Evolutionary conservation across 2,329 filamentous ascomycete genomes (phyloP), one percentile per base, ranked within the genome.

Genomic region (Xylogone sp.): DNA sequence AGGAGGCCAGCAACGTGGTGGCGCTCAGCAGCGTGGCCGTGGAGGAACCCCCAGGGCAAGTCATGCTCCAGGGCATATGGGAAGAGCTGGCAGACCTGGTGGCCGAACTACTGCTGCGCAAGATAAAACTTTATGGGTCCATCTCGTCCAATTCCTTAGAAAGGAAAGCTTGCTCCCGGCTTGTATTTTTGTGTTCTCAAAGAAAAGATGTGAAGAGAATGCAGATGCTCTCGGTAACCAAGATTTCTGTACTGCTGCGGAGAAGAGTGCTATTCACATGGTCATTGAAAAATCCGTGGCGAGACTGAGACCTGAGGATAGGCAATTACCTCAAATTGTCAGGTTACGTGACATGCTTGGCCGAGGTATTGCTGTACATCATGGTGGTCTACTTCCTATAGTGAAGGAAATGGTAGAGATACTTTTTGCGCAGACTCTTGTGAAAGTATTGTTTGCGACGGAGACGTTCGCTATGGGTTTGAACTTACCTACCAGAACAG

Each of bases 391-490:
- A 56, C 71, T 99, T 20, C 94, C 94, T 0, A 99, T 99, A 56
- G 91, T 97, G 60, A 99, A 99, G 69, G 94, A 99, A 68, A 83
- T 97, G 21, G 94, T 99, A 1, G 94, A 99, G 69, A 96, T 99
- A 49, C 72, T 99, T 16, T 99, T 99, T 62, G 93, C 94, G 0
- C 91, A 90, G 69, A 95, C 92, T 1, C 74, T 99, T 50, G 94
- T 99, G 53, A 99, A 99, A 70, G 88, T 99, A 2, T 79, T 99
- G 2, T 99, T 99, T 64, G 94, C 94, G 0, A 99, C 94, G 0
- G 94, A 99, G 68, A 99, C 94, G 0, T 99, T 99, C 69, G 94
- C 94, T 31, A 99, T 99, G 92, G 94, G 94, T 22, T 78, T 99
- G 27, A 99, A 99, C 65, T 73, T 99, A 51, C 94, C 94, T 0